Base-by-base conservation (phyloP, 352 stramenopile genomes). In the Globisporangium irregulare region DNA sequence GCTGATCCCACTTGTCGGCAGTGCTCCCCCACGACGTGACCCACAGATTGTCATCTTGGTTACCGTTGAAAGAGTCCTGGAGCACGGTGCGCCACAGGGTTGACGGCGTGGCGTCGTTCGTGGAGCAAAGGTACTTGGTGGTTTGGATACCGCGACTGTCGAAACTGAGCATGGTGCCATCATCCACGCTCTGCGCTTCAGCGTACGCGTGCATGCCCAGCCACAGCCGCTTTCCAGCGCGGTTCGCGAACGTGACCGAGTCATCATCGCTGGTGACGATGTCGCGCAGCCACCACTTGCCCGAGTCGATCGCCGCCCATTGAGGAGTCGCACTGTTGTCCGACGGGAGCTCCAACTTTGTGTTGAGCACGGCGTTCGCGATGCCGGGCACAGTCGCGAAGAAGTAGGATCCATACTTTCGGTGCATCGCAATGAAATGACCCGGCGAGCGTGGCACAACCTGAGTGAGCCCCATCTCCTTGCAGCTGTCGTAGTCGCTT, bases 231-330 rank as follows among this genome's bases (percentile, higher is more conserved):
- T 75, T 75, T 36, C 75, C 70, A 50, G 77, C 58, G 48, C 68
- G 32, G 60, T 59, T 59, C 29, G 70, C 48, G 15, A 69, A 27
- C 57, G 66, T 24, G 46, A 69, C 71, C 4, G 55, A 50, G 56
- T 84, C 72, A 38, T 73, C 73, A 15, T 65, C 59, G 25, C 32
- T 61, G 18, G 64, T 79, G 24, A 74, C 53, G 6, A 80, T 73
- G 64, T 90, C 82, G 20, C 82, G 79, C 20, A 90, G 36, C 82
- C 82, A 90, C 80, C 78, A 90, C 36, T 81, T 87, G 15, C 78
- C 78, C 3, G 65, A 69, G 71, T 90, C 82, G 55, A 83, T 62
- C 5, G 82, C 74, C 12, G 27, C 58, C 82, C 82, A 90, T n/a
- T 86, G 72, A 9, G 75, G 58, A 3, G 74, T 78, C 15, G 66